A percentile compares a stretch with the other conserved stretches of the same genome.
These are phyloP conservation scores for Lachancea sp. DNA, from an alignment of 805 yeast genomes.

Conservation along the genomic window DNA sequence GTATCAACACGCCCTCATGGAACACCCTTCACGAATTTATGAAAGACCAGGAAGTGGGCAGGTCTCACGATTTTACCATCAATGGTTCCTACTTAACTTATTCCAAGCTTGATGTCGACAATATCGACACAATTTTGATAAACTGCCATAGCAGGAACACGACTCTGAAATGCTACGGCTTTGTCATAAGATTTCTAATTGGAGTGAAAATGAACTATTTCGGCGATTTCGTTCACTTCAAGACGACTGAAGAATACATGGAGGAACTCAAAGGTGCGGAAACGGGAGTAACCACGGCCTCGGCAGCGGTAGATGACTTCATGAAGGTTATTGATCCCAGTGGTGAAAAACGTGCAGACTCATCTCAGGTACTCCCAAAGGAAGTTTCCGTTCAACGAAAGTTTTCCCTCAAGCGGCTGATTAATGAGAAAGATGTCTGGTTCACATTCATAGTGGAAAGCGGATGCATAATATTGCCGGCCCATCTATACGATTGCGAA, in stretches of 20 bases:
- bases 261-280: constrained; percentile 16
- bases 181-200: constrained; percentile 66
- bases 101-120: constrained; percentile 52
- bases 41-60: constrained; percentile 56
- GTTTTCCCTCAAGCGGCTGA: constrained; percentile 37
- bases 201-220: constrained; percentile 80
- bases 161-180: constrained; percentile 71
- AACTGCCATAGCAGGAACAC: constrained; percentile 61
- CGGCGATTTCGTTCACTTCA: constrained; percentile 78
- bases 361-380: background rate
- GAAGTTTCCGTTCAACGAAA: constrained; percentile 4
- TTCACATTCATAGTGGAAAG: constrained; percentile 62
- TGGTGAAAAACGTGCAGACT: background rate
- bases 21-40: constrained; percentile 74
- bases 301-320: constrained; percentile 1
- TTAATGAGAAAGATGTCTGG: constrained; percentile 72
- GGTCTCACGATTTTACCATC: constrained; percentile 53
- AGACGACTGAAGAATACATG: constrained; percentile 78
- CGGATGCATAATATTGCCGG: constrained; percentile 71
- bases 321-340: background rate
- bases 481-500: constrained; percentile 56
- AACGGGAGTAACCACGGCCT: background rate
- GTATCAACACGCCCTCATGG: constrained; percentile 84
- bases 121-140: constrained; percentile 63
- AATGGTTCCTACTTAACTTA: constrained; percentile 61